These are phyloP conservation scores for Sonneratia alba DNA, from an alignment of 345 rosid genomes.

Conservation along the genomic window DNA sequence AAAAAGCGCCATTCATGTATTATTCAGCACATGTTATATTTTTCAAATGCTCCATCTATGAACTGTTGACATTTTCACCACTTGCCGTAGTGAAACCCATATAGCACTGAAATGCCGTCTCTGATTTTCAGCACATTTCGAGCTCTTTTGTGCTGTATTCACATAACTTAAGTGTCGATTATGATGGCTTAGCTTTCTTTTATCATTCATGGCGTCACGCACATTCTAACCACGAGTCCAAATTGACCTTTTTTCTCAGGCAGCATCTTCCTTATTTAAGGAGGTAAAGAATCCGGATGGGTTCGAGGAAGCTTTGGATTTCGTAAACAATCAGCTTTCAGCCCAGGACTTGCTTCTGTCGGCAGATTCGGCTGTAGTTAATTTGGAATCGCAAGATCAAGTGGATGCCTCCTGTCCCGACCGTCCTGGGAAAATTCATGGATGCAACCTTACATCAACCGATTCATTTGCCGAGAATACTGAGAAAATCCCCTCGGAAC, in stretches of 20 bases:
- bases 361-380: constrained; percentile 17
- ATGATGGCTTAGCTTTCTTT: neutral
- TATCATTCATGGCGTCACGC: neutral
- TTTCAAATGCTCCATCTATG: neutral
- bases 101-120: neutral
- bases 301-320: constrained; percentile 60
- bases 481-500: constrained; percentile 57
- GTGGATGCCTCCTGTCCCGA: constrained; percentile 21
- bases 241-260: constrained; percentile 31
- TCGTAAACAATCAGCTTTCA: constrained; percentile 33
- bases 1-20: no score
- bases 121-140: neutral
- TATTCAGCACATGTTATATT: no score
- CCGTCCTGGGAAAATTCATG: constrained; percentile 19
- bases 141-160: neutral
- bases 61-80: neutral
- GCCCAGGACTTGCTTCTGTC: constrained; percentile 23
- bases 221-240: neutral
- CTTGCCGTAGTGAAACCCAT: neutral
- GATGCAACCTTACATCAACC: constrained; percentile 19
- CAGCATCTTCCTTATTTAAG: constrained; percentile 46
- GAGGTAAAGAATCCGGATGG: constrained; percentile 55
- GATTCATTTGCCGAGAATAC: constrained; percentile 29
- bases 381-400: constrained; percentile 32
- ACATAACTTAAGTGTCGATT: neutral